Evolutionary conservation across 352 stramenopile species (phyloP).

Genomic region (Pythium guiyangense): DNA sequence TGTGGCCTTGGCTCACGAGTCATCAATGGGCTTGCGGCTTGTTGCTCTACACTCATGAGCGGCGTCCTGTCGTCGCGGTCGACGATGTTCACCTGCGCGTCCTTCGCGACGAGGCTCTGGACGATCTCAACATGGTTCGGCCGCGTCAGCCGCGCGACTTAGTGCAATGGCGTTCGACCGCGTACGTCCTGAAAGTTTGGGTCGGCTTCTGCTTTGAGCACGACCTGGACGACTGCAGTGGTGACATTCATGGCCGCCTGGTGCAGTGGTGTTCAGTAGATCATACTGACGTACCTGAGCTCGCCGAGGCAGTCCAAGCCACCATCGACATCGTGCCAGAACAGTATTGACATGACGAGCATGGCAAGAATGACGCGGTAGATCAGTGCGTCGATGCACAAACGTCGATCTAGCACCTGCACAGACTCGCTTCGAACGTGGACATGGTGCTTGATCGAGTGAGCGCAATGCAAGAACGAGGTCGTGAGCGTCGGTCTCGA

Average conservation of each 20-base stretch:
- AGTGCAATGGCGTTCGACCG: slow-evolving; percentile 25
- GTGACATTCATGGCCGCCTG: slow-evolving; percentile 73
- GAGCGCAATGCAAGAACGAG: slow-evolving; percentile 51
- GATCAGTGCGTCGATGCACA: slow-evolving; percentile 63
- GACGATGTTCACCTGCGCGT: slow-evolving; percentile 34
- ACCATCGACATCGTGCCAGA: too few relatives aligned
- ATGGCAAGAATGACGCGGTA: slow-evolving; percentile 60
- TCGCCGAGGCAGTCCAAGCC: slow-evolving; percentile 76
- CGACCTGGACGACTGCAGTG: slow-evolving; percentile 44
- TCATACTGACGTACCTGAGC: slow-evolving; percentile 75
- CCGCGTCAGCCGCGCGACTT: slow-evolving; percentile 39
- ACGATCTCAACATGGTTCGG: slow-evolving; percentile 52
- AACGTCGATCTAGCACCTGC: slow-evolving; percentile 77
- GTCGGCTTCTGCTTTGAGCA: slow-evolving; percentile 60
- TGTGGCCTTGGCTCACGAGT: too few relatives aligned
- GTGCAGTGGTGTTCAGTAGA: slow-evolving; percentile 71
- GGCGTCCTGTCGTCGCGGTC: slow-evolving; percentile 68
- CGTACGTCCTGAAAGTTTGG: slow-evolving; percentile 72
- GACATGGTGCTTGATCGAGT: slow-evolving; percentile 41
- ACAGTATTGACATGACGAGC: too few relatives aligned
- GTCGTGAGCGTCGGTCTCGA: slow-evolving; percentile 12
- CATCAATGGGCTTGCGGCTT: slow-evolving; percentile 42
- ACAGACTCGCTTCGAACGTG: slow-evolving; percentile 59
- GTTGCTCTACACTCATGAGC: slow-evolving; percentile 58
- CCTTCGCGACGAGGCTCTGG: slow-evolving; percentile 32